A percentile compares a stretch with the other conserved stretches of the same genome.
These are phyloP conservation scores for Coniochaeta pulveracea DNA, from an alignment of 2,329 filamentous ascomycete species.

Conservation along the genomic window DNA sequence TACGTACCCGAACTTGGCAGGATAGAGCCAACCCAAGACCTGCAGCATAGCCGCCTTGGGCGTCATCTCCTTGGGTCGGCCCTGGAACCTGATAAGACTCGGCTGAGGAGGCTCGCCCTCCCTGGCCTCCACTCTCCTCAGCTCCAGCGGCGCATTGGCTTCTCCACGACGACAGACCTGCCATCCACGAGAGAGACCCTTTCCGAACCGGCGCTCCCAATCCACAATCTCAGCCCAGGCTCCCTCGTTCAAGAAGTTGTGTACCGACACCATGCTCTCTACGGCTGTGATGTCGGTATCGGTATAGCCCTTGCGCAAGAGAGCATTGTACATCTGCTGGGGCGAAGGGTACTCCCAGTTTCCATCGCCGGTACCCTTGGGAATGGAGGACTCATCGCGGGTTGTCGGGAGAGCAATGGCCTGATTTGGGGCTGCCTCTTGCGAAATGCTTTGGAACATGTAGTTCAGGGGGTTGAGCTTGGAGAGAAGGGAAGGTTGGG, in stretches of 20 bases:
- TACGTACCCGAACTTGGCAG: constrained; percentile 63
- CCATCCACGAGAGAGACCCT: constrained; percentile 63
- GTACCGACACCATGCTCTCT: constrained; percentile 92
- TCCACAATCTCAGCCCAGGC: constrained; percentile 92
- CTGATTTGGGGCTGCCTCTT: constrained; percentile 66
- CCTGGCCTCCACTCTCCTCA: constrained; percentile 25
- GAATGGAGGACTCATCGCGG: constrained; percentile 81
- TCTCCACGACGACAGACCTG: constrained; percentile 64
- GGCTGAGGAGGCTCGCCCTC: constrained; percentile 48
- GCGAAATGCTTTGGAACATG: constrained; percentile 84
- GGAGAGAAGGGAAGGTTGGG: constrained; percentile 34
- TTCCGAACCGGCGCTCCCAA: constrained; percentile 80
- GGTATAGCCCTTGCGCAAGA: constrained; percentile 89
- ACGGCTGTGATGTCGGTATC: constrained; percentile 91
- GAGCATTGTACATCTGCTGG: constrained; percentile 99
- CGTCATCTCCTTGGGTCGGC: constrained; percentile 77
- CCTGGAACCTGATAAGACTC: constrained; percentile 76
- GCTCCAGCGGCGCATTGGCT: constrained; percentile 34
- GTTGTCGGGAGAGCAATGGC: constrained; percentile 62
- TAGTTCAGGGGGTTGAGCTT: constrained; percentile 71
- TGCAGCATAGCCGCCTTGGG: constrained; percentile 84
- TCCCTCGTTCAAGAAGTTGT: constrained; percentile 97
- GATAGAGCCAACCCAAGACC: constrained; percentile 68
- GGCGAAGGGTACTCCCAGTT: constrained; percentile 98
- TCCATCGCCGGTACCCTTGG: constrained; percentile 64